Base-by-base conservation (phyloP, 768 basidiomycete species). In the Russula foetens region DNA sequence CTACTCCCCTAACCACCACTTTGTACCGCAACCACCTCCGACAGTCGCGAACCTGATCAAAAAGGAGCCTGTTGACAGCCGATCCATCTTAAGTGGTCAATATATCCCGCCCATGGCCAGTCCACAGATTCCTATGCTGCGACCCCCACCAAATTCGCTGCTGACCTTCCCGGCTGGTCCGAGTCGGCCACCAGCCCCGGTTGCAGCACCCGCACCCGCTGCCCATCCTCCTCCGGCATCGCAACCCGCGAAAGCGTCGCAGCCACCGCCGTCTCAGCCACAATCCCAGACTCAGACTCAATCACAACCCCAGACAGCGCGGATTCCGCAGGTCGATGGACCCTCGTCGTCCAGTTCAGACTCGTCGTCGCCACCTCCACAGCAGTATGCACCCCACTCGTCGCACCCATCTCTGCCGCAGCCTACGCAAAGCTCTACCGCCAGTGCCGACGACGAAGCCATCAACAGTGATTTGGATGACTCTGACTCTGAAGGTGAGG, bases 381-480 rank as follows among this genome's bases (percentile, higher is more conserved):
- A 75, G 63, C 69, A 74, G 29, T 89, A 84, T 66, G 88, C 85
- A 17, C 86, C 90, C 5, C 81, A 85, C 31, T 71, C 88, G 5
- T 79, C 82, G 26, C 88, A 90, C 66, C 90, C 88, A 0, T 90
- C 87, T 15, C 72, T 89, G 31, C 88, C 88, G n/a, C 87, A 88
- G 68, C 77, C 78, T 1, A 63, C 81, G 5, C 75, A 76, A 62
- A 66, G 60, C 46, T 71, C 77, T 41, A 65, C 75, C 14, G 66
- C 73, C 24, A 72, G 74, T 31, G 71, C 69, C 2, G 77, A 74
- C 28, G 88, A 88, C 31, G 96, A 99, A 69, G 89, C 87, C 17
- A 98, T 99, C 72, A 96, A 95, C 68, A 96, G 92, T 57, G 97
- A 99, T 69, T 74, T 99, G 47, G 97, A 99, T 74, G 95, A 98